Conservation (phyloP, 257 asterid species). For the Vinca minor region DNA sequence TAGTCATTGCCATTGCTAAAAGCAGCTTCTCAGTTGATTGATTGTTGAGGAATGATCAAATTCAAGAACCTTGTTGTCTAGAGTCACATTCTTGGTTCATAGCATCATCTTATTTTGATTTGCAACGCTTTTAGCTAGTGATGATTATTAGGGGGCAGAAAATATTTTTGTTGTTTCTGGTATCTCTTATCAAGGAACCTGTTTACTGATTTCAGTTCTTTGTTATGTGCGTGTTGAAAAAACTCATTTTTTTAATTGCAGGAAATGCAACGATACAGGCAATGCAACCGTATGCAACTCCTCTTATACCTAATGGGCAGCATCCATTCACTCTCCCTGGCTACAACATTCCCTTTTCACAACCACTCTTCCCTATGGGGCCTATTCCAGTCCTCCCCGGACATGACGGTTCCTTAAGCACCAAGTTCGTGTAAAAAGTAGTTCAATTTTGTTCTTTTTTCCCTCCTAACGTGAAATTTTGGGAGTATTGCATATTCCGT, state of each 20-base stretch:
- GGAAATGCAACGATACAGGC: constrained; percentile 53
- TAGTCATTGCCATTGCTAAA: no score
- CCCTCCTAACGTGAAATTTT: constrained; percentile 4
- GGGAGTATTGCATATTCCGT: no score
- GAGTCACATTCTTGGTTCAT: no score
- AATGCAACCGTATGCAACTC: constrained; percentile 47
- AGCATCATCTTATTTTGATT: no score
- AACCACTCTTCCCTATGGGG: constrained; percentile 40
- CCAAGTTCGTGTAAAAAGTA: constrained; percentile 52
- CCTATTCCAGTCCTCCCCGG: constrained; percentile 46
- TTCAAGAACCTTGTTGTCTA: no score
- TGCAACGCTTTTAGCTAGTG: no score
- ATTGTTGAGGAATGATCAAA: no score
- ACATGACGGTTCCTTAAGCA: constrained; percentile 32
- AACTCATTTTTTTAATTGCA: constrained; percentile 21
- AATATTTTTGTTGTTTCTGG: no score
- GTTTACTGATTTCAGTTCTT: neutral
- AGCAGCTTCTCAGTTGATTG: no score
- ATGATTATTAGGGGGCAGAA: no score
- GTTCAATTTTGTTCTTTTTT: constrained; percentile 15
- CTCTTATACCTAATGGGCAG: constrained; percentile 36
- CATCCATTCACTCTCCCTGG: constrained; percentile 44
- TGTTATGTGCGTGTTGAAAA: neutral
- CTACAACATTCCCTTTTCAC: constrained; percentile 50
- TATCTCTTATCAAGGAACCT: no score